These are phyloP conservation scores for Kurtzmaniella cleridarum DNA, from an alignment of 805 yeast species.

Conservation along the genomic window DNA sequence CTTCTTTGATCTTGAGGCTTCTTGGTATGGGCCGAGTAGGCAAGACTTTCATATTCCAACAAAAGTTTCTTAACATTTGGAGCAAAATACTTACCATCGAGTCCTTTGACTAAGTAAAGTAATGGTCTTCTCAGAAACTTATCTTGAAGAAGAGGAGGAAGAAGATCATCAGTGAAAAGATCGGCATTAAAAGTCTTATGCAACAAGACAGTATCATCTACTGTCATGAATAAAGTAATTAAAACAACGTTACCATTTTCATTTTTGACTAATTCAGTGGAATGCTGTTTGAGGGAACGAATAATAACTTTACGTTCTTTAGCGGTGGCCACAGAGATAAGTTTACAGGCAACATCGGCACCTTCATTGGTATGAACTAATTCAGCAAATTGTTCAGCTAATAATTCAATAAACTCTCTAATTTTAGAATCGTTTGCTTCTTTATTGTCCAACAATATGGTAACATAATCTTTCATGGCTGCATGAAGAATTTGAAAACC, in stretches of 20 bases:
- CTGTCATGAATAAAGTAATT: slow-evolving; percentile 72
- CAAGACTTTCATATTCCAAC: slow-evolving; percentile 51
- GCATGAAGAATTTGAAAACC: slow-evolving; percentile 96
- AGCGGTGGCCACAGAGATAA: slow-evolving; percentile 79
- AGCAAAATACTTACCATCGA: slow-evolving; percentile 76
- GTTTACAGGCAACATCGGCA: slow-evolving; percentile 78
- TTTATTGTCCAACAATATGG: slow-evolving; percentile 55
- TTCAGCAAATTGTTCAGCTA: slow-evolving; percentile 88
- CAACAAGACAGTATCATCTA: slow-evolving; percentile 88
- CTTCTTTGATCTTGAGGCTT: slow-evolving; percentile 78
- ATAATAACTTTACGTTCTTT: slow-evolving; percentile 84
- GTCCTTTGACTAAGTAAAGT: slow-evolving; percentile 70
- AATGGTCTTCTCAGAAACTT: slow-evolving; percentile 88
- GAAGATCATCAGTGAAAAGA: slow-evolving; percentile 39
- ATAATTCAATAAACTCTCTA: slow-evolving; percentile 74
- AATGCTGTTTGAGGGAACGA: slow-evolving; percentile 69
- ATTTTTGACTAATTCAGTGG: slow-evolving; percentile 69
- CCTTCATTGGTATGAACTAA: slow-evolving; percentile 95
- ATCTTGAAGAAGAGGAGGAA: slow-evolving; percentile 55
- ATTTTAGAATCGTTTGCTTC: slow-evolving; percentile 50
- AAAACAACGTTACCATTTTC: slow-evolving; percentile 84
- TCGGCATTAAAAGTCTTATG: slow-evolving; percentile 67
- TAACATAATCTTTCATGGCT: slow-evolving; percentile 84
- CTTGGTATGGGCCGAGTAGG: slow-evolving; percentile 64
- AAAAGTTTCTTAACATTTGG: slow-evolving; percentile 62